Base-by-base conservation (phyloP, 805 yeast genomes). In the Candida argentea region DNA sequence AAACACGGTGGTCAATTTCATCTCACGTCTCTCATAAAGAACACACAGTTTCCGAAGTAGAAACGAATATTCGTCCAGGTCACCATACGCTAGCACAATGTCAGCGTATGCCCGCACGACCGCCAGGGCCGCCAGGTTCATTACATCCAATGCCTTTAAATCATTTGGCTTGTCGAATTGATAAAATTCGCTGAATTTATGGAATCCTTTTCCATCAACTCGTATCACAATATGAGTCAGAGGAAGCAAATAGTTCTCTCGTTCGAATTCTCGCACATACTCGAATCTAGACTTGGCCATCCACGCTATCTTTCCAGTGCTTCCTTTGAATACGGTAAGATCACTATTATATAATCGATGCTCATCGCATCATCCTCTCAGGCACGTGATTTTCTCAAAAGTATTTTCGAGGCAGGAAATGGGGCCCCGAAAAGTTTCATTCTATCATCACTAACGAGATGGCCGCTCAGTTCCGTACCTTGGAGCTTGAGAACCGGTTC, bases 131-230 rank as follows among this genome's bases (percentile, higher is more conserved):
- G 94, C 75, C 3, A 65, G 59, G 55, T 86, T 91, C 86, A 91
- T 86, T 35, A 86, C 69, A 2, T 61, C 55, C 18, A 91, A 52
- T 0, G 97, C 97, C 14, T 73, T 48, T 16, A 52, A 35, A 53
- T 91, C 98, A 46, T 91, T 91, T 3, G 98, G 98, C 48, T 91
- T 91, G 2, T 52, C 70, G 50, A 91, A 89, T 3, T 71, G 53
- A 50, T 91, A 91, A 32, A 59, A 55, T 20, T 67, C 67, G 2
- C 94, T 76, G 42, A 91, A 79, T 41, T 74, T 77, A 55, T 91
- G 98, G 50, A 91, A 91, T 14, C 95, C 94, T 38, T 91, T 70
- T 1, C 98, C 98, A 46, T 91, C 98, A 0, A 91, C 74, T 24
- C 98, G 65, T 3, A 91, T 71, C 6, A 91, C 78, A 6, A 91